A percentile compares a stretch with the other conserved stretches of the same genome.
phyloP scores from a whole-genome alignment of 768 basidiomycete species.

The Podaxis sp. region DNA sequence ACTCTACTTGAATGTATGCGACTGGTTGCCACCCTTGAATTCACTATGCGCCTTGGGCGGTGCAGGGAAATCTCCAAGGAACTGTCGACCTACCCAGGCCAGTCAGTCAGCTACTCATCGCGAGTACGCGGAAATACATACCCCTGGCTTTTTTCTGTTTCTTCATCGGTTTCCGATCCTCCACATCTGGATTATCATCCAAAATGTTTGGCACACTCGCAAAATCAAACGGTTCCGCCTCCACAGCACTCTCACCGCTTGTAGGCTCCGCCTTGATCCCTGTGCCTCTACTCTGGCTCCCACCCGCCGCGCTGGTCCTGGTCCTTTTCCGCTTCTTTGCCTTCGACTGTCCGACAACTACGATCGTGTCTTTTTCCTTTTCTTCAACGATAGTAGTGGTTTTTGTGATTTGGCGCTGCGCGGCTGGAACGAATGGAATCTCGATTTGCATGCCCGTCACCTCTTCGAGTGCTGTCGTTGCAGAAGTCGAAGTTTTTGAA shows the following conservation, averaged over 20 bases:
- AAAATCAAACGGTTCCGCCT: conserved; percentile 64
- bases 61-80: conserved; percentile 61
- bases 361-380: conserved; percentile 65
- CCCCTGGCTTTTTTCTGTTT: conserved; percentile 56
- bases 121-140: conserved; percentile 30
- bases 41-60: conserved; percentile 67
- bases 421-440: conserved; percentile 75
- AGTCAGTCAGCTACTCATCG: conserved; percentile 26
- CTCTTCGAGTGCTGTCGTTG: conserved; percentile 15
- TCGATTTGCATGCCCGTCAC: conserved; percentile 52
- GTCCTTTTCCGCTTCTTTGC: conserved; percentile 66
- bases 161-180: conserved; percentile 32
- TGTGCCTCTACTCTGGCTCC: neutral
- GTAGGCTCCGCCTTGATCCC: neutral
- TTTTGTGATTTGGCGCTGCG: conserved; percentile 44
- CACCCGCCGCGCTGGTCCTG: conserved; percentile 21
- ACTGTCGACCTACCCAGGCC: conserved; percentile 35
- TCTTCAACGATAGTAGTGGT: conserved; percentile 24
- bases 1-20: conserved; percentile 62
- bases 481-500: conserved; percentile 1
- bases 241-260: conserved; percentile 10
- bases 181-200: conserved; percentile 50
- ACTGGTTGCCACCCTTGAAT: conserved; percentile 68
- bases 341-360: conserved; percentile 66
- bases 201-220: conserved; percentile 66